Evolutionary conservation across 805 yeast species (phyloP).

Genomic region (Candida railenensis): DNA sequence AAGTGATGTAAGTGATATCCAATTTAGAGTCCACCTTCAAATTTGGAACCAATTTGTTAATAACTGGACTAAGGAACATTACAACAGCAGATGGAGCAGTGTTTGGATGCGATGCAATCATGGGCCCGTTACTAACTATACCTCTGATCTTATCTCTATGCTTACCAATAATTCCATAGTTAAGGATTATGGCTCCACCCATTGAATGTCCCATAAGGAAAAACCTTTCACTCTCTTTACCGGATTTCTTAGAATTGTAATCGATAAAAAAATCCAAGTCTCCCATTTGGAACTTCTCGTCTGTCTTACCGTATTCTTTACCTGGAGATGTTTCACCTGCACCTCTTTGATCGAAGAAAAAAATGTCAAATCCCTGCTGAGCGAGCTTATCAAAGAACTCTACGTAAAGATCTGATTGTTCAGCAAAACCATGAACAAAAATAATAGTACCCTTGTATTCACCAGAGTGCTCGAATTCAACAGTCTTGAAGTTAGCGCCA

Average conservation of each 20-base stretch:
- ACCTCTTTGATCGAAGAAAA: slow-evolving; percentile 75
- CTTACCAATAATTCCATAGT: slow-evolving; percentile 59
- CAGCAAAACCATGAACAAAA: slow-evolving; percentile 73
- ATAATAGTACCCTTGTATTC: slow-evolving; percentile 52
- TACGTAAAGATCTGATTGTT: slow-evolving; percentile 48
- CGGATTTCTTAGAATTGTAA: slow-evolving; percentile 12
- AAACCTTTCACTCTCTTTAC: slow-evolving; percentile 36
- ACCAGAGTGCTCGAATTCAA: slow-evolving; percentile 30
- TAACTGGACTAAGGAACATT: slow-evolving; percentile 40
- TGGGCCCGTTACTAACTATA: slow-evolving; percentile 57
- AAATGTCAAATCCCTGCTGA: slow-evolving; percentile 58
- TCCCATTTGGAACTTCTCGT: slow-evolving; percentile 53
- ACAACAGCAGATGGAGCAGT: slow-evolving; percentile 52
- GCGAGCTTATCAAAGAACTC: slow-evolving; percentile 54
- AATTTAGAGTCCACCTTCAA: slow-evolving; percentile 55
- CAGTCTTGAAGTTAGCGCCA: slow-evolving; percentile 41
- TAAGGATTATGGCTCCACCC: slow-evolving; percentile 76
- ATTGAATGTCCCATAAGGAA: slow-evolving; percentile 69
- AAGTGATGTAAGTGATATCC: slow-evolving; percentile 53
- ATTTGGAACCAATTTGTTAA: slow-evolving; percentile 42
- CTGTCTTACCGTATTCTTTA: slow-evolving; percentile 51
- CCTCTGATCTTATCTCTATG: slow-evolving; percentile 46
- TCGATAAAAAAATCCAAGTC: slow-evolving; percentile 57
- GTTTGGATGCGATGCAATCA: slow-evolving; percentile 55
- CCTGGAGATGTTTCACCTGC: slow-evolving; percentile 65